A percentile compares a stretch with the other conserved stretches of the same genome.
Conservation (phyloP, 257 asterid species). For the Fraxinus pennsylvanica region DNA sequence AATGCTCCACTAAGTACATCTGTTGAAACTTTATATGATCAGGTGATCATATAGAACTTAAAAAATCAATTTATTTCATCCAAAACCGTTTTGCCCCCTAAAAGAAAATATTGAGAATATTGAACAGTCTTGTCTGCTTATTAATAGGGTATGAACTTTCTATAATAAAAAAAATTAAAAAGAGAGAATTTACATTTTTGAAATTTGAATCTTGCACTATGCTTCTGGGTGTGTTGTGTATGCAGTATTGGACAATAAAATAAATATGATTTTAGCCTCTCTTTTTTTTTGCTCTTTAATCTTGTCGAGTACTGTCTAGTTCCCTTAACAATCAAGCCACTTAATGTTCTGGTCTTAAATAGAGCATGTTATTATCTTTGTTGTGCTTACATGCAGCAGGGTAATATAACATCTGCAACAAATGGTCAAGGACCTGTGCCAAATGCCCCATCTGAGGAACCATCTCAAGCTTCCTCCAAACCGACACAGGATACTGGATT, state of each 20-base stretch:
- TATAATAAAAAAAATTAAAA: not conserved
- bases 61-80: not conserved
- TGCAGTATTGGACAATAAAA: not conserved
- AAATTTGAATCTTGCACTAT: not conserved
- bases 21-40: slow-evolving; percentile 31
- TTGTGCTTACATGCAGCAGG: slow-evolving; percentile 34
- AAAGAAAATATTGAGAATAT: not conserved
- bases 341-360: slow-evolving; percentile 1
- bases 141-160: not conserved
- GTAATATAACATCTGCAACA: slow-evolving; percentile 28
- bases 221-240: not conserved
- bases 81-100: not conserved
- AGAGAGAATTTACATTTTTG: not conserved
- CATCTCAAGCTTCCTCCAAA: slow-evolving; percentile 35
- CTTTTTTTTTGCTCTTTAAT: not conserved
- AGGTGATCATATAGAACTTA: slow-evolving; percentile 27
- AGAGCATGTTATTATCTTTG: slow-evolving; percentile 15
- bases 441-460: slow-evolving; percentile 34
- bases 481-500: slow-evolving; percentile 28
- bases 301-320: not conserved
- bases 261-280: not conserved
- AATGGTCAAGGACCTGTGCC: slow-evolving; percentile 31
- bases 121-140: not conserved
- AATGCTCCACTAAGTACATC: slow-evolving; percentile 32
- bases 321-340: not conserved